Evolutionary conservation across 805 yeast species (phyloP).

Genomic region (Yamadazyma nakazawae): DNA sequence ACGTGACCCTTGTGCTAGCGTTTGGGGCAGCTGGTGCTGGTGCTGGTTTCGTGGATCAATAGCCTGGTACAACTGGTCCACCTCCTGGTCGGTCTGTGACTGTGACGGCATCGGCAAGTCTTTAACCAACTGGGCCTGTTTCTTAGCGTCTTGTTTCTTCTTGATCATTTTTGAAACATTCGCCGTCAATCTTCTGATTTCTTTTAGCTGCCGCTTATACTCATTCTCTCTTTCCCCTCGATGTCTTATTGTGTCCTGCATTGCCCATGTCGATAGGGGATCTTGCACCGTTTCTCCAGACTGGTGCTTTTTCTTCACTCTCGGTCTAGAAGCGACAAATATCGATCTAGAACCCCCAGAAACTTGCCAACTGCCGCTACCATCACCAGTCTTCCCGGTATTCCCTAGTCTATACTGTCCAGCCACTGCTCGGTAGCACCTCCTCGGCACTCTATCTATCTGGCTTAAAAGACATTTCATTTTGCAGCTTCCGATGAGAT

Average conservation of each 20-base stretch:
- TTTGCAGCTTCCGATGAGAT: background rate
- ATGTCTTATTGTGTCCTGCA: conserved; percentile 21
- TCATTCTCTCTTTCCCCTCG: conserved; percentile 20
- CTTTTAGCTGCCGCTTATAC: conserved; percentile 22
- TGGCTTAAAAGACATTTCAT: background rate
- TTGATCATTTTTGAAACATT: conserved; percentile 24
- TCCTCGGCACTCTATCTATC: background rate
- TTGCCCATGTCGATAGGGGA: conserved; percentile 16
- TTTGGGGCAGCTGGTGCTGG: background rate
- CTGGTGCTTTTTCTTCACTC: background rate
- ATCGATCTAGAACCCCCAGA: background rate
- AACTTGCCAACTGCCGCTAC: too few relatives aligned
- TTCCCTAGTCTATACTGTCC: background rate
- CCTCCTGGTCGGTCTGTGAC: conserved; percentile 14
- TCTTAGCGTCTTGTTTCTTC: conserved; percentile 17
- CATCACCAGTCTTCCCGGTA: too few relatives aligned
- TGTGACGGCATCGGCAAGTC: conserved; percentile 19
- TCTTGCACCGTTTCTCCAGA: background rate
- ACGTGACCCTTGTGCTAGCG: too few relatives aligned
- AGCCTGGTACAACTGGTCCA: conserved; percentile 14
- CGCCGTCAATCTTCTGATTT: conserved; percentile 28
- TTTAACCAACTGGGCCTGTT: conserved; percentile 15
- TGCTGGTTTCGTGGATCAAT: background rate
- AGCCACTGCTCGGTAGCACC: background rate
- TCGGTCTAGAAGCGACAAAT: conserved; percentile 6